These are phyloP conservation scores for Diplodia scrobiculata DNA, from an alignment of 2,329 filamentous ascomycete species.

Conservation along the genomic window DNA sequence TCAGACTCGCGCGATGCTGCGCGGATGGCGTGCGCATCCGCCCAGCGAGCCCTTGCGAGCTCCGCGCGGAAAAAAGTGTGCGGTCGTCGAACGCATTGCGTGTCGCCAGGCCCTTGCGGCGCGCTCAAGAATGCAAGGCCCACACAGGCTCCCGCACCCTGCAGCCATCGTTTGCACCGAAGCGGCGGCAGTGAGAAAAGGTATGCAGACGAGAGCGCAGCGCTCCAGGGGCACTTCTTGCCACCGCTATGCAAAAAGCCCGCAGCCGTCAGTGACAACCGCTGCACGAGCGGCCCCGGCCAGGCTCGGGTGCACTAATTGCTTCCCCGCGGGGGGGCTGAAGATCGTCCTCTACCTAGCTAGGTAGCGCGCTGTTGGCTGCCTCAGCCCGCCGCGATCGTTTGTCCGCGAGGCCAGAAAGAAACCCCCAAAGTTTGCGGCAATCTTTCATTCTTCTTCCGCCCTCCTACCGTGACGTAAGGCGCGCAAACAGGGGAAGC, in stretches of 20 bases:
- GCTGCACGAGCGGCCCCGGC: slow-evolving; percentile 15
- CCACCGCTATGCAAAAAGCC: slow-evolving; percentile 8
- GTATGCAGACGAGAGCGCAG: not conserved
- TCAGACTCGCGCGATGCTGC: not conserved
- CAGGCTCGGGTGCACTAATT: not conserved
- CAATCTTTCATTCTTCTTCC: not conserved
- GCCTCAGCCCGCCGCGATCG: not conserved
- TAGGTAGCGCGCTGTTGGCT: too few species aligned
- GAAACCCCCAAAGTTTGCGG: not conserved
- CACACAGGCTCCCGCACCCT: slow-evolving; percentile 2
- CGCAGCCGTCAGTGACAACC: not conserved
- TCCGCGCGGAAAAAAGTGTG: slow-evolving; percentile 11
- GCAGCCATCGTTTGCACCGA: not conserved
- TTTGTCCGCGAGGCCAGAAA: not conserved
- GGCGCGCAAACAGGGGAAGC: slow-evolving; percentile 1
- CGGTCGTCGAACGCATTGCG: slow-evolving; percentile 24
- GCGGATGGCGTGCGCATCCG: not conserved
- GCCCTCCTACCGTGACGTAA: not conserved
- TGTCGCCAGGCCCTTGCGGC: slow-evolving; percentile 27
- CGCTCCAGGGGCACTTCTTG: not conserved
- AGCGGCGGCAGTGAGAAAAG: not conserved
- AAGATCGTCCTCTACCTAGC: slow-evolving; percentile 10
- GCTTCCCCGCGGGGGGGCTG: slow-evolving; percentile 21
- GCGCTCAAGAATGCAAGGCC: slow-evolving; percentile 18
- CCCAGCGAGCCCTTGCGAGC: slow-evolving; percentile 11